Percentiles rank a stretch among this genome's conserved stretches.
These are phyloP conservation scores for Hypocreales sp. DNA, from an alignment of 2,329 filamentous ascomycete genomes.

Conservation along the genomic window DNA sequence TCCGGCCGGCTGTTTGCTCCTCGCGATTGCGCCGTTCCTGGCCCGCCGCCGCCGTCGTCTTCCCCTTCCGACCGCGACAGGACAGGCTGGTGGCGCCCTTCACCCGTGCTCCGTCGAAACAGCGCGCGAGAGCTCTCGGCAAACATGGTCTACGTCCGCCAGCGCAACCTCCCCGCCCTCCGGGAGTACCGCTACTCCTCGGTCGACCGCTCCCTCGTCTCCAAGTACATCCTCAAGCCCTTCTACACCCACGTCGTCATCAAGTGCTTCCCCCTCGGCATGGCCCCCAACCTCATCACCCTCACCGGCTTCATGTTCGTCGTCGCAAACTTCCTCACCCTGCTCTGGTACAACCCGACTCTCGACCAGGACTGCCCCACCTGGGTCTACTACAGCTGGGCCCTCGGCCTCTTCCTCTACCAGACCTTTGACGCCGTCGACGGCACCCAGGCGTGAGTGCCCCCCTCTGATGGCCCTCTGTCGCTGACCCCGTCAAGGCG, in stretches of 20 bases:
- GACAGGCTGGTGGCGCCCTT: too few relatives aligned
- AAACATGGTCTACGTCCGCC: conserved; percentile 84
- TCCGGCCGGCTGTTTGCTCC: too few relatives aligned
- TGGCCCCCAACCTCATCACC: conserved; percentile 84
- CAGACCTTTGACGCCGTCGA: conserved; percentile 98
- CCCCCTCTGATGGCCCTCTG: background rate
- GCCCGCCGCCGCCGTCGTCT: too few relatives aligned
- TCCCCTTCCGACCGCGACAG: too few relatives aligned
- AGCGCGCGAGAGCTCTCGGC: background rate
- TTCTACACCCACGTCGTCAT: conserved; percentile 96
- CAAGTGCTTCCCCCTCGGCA: conserved; percentile 84
- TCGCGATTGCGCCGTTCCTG: too few relatives aligned
- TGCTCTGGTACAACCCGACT: conserved; percentile 92
- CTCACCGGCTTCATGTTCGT: conserved; percentile 84
- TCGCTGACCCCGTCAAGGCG: conserved; percentile 31
- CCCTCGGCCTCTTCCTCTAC: conserved; percentile 80
- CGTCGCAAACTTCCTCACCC: conserved; percentile 72
- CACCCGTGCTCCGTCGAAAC: too few relatives aligned
- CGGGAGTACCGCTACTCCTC: conserved; percentile 91
- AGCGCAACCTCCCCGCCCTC: conserved; percentile 75
- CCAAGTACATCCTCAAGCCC: conserved; percentile 88
- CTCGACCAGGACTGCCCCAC: conserved; percentile 83
- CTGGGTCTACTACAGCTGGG: conserved; percentile 94
- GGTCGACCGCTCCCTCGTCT: conserved; percentile 80
- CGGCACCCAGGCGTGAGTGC: conserved; percentile 71